These are phyloP conservation scores for Stentor coeruleus DNA, from an alignment of 73 alveolate genomes.

Conservation along the genomic window DNA sequence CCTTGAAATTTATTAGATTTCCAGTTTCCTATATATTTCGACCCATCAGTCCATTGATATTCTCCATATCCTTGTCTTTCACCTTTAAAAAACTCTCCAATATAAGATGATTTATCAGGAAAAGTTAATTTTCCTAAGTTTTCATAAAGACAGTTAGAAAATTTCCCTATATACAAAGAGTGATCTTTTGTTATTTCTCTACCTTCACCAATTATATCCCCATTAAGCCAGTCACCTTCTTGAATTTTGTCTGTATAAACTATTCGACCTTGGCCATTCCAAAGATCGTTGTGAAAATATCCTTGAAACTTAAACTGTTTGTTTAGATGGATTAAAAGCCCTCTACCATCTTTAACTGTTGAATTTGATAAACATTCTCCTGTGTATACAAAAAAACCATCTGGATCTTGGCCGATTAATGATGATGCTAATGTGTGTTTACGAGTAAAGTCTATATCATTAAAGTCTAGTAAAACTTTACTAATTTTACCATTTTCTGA, in stretches of 20 bases:
- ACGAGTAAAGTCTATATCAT: not conserved
- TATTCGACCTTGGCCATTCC: conserved; percentile 20
- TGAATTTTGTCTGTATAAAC: not conserved
- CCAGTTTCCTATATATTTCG: conserved; percentile 17
- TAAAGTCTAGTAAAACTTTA: not conserved
- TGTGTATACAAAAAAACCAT: not conserved
- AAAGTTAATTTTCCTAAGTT: conserved; percentile 2
- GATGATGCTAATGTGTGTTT: not conserved
- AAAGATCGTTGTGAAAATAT: not conserved
- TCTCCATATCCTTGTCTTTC: conserved; percentile 27
- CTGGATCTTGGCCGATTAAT: not conserved
- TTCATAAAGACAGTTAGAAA: not conserved
- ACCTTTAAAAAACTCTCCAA: conserved; percentile 28
- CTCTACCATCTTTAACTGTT: not conserved
- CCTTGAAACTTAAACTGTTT: conserved; percentile 21
- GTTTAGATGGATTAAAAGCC: not conserved
- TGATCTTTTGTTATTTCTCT: conserved; percentile 10
- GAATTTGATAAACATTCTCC: not conserved
- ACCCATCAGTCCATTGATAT: conserved; percentile 22
- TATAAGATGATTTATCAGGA: conserved; percentile 19
- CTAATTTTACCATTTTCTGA: too few relatives aligned
- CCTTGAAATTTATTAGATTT: conserved; percentile 24
- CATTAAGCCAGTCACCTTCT: conserved; percentile 18
- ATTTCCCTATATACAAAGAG: conserved; percentile 4
- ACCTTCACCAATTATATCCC: not conserved